Base-by-base conservation (phyloP, 1,284 basidiomycete species). In the Rhodotorula sp. region DNA sequence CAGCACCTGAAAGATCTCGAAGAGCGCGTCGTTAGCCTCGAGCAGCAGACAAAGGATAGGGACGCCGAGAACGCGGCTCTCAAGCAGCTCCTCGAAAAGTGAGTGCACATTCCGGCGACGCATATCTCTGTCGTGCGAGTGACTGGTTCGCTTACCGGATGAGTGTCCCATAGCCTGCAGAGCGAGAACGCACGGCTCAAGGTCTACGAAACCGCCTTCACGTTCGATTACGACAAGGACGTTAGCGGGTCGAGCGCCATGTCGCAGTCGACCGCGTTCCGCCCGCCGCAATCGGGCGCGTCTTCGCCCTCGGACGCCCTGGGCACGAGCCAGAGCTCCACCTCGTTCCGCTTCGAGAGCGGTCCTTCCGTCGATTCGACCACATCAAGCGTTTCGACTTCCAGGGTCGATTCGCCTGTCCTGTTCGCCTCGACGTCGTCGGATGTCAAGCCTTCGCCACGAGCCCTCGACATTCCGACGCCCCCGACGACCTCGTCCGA, bases 1-100 rank as follows among this genome's bases (percentile, higher is more conserved):
- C 71, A 73, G 70, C 75, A 76, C 63, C 50, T 78, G 21, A 71
- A 72, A 48, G 77, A 78, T 19, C 75, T 78, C 49, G 77, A 78
- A 60, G 75, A 74, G 47, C 74, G 76, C 34, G 73, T 78, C 19
- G 60, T 64, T 15, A 60, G 55, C 26, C 68, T 78, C 50, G 72
- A 78, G 55, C 55, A 71, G 48, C 49, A 61, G 38, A 62, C 72
- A 43, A 62, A 69, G 50, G 66, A 70, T 2, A 62, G 68, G 23
- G 66, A 61, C 26, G 55, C 70, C 5, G 77, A 78, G 62, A 78
- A 78, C 67, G 38, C 64, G 14, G 73, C 75, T 10, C 64, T 76
- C 56, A 76, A 76, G 69, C 68, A 72, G 58, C 59, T 76, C 6
- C 64, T 76, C 49, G 73, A 76, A 49, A 66, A 66, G 70, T 71